Percentiles rank a stretch among this genome's conserved stretches.
phyloP scores from a whole-genome alignment of 2,329 filamentous ascomycete genomes.

The Camillea tinctor region DNA sequence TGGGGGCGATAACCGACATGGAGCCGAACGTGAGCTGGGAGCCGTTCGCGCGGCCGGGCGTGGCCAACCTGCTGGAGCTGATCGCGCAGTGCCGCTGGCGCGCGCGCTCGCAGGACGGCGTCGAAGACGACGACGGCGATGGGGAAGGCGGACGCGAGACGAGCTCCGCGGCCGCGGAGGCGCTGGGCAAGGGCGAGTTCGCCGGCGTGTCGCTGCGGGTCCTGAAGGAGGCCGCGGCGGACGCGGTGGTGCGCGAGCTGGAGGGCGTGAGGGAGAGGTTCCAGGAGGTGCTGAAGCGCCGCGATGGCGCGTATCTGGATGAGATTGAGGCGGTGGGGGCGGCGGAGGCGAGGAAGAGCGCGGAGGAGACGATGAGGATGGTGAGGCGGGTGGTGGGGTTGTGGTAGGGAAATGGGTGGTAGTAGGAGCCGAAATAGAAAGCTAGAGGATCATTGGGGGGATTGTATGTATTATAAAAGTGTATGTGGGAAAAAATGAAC shows the following conservation, averaged over 20 bases:
- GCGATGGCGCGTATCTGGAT: constrained; percentile 53
- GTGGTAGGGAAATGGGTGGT: constrained; percentile 13
- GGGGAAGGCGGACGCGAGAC: too few species aligned
- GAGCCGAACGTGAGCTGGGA: constrained; percentile 70
- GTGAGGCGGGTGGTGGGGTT: constrained; percentile 54
- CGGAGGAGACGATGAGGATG: constrained; percentile 55
- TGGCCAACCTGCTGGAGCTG: constrained; percentile 83
- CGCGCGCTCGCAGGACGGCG: not conserved
- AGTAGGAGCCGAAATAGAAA: not conserved
- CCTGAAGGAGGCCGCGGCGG: constrained; percentile 64
- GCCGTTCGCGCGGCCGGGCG: constrained; percentile 66
- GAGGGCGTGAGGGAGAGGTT: constrained; percentile 50
- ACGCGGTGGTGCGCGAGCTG: constrained; percentile 54
- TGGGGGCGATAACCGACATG: constrained; percentile 73
- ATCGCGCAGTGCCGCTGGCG: constrained; percentile 64
- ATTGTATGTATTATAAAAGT: too few species aligned
- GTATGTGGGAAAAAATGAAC: too few species aligned
- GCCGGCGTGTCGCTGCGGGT: constrained; percentile 47
- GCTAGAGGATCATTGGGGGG: too few species aligned
- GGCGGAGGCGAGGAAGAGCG: constrained; percentile 59
- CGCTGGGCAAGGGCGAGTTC: constrained; percentile 34
- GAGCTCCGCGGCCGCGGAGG: constrained; percentile 27
- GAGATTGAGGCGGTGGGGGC: constrained; percentile 59
- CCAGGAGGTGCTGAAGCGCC: constrained; percentile 40
- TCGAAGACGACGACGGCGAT: too few species aligned